Base-by-base conservation (phyloP, 148 eudicot genomes). In the Camellia japonica region DNA sequence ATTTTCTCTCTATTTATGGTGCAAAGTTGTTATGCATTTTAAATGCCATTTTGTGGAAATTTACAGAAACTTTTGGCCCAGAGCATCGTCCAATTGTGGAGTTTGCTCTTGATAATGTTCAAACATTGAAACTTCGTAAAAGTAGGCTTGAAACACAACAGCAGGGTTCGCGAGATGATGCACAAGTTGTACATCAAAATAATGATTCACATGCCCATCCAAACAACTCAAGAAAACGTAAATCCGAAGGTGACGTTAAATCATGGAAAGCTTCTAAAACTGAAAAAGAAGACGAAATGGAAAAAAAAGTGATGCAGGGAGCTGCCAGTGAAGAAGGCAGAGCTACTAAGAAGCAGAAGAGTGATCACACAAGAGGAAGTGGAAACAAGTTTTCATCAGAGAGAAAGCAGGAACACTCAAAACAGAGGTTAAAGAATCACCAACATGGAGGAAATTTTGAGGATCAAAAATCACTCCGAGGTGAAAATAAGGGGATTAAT, bases 31-130 rank as follows among this genome's bases (percentile, higher is more conserved):
- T 8, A 68, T 71, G 19, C n/a, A 47, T 7, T 71, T 13, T 44
- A 55, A 74, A 51, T 62, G 30, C 42, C 7, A 56, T 77, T 67
- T 46, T 70, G 43, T 75, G 9, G 41, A 44, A 68, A 38, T 80
- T 63, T 83, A 76, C 87, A 95, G 98, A 87, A 67, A 83, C 91
- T 70, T 96, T 96, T 90, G 93, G 90, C 75, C 79, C 91, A 20
- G 92, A 90, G 83, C 95, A 90, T 87, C 97, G 99, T 47, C 99
- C 99, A 7, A 94, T 96, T 73, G 98, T 92, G 88, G 98, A 92
- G 87, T 96, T 96, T 83, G 98, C 99, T 78, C 84, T 96, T 68
- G 98, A 96, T 81, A 91, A 96, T 81, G 84, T 92, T 66, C 97
- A 92, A 79, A 92, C 84, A 41, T 76, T 96, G 84, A 92, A 92